Percentiles rank a stretch among this genome's conserved stretches.
Conservation (phyloP, 371 early-diverging fungal genomes). For the Lichtheimia hyalospora region DNA sequence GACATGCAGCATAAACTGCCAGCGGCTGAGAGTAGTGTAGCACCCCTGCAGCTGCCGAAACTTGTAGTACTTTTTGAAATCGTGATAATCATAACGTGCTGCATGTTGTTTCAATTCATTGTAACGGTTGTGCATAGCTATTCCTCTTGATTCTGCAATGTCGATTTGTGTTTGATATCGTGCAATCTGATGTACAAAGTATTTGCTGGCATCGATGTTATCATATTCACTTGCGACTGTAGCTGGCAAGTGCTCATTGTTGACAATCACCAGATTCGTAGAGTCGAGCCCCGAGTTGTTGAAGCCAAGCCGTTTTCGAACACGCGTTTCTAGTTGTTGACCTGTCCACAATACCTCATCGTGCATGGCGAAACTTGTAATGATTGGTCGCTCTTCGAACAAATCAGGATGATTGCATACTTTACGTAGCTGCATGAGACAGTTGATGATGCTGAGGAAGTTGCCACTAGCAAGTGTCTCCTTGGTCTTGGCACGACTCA, state of each 20-base stretch:
- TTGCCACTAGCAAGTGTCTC: slow-evolving; percentile 75
- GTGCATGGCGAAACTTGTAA: slow-evolving; percentile 74
- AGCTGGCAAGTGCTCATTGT: slow-evolving; percentile 27
- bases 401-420: slow-evolving; percentile 97
- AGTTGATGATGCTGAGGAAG: slow-evolving; percentile 85
- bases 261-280: slow-evolving; percentile 48
- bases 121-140: slow-evolving; percentile 23
- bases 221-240: slow-evolving; percentile 34
- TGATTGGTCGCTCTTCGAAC: slow-evolving; percentile 87
- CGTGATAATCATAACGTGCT: slow-evolving; percentile 28
- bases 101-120: slow-evolving; percentile 32
- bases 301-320: slow-evolving; percentile 45
- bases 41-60: slow-evolving; percentile 30
- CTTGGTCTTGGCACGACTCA: slow-evolving; percentile 79
- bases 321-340: slow-evolving; percentile 38
- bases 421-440: slow-evolving; percentile 95
- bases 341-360: slow-evolving; percentile 47
- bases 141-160: slow-evolving; percentile 31
- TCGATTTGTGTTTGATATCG: slow-evolving; percentile 21
- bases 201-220: slow-evolving; percentile 42
- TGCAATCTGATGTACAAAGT: slow-evolving; percentile 34
- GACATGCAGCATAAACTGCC: slow-evolving; percentile 36
- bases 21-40: slow-evolving; percentile 19
- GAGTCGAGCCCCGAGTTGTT: slow-evolving; percentile 37
- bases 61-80: slow-evolving; percentile 36